Evolutionary conservation across 768 basidiomycete species (phyloP).

Genomic region (Tephrocybe sp.): DNA sequence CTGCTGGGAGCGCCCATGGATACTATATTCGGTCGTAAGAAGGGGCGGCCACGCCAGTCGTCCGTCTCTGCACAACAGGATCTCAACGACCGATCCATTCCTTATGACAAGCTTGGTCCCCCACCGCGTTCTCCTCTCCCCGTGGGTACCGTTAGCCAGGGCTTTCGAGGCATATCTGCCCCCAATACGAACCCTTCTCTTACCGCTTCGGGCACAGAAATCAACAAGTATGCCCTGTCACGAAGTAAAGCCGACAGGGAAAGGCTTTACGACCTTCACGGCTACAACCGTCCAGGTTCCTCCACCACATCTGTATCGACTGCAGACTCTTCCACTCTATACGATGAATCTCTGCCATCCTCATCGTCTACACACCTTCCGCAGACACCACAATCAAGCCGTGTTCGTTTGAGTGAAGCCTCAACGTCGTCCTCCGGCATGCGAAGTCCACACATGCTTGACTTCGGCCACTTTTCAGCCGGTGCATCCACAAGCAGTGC

Average conservation of each 20-base stretch:
- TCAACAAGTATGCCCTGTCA: constrained; percentile 60
- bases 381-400: constrained; percentile 37
- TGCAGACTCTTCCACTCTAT: constrained; percentile 59
- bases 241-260: constrained; percentile 57
- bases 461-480: constrained; percentile 48
- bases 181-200: constrained; percentile 84
- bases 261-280: constrained; percentile 42
- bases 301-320: constrained; percentile 50
- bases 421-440: constrained; percentile 49
- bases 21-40: constrained; percentile 66
- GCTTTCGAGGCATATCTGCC: constrained; percentile 69
- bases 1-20: constrained; percentile 45
- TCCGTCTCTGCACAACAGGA: constrained; percentile 62
- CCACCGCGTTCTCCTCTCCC: constrained; percentile 59
- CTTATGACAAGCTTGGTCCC: constrained; percentile 68
- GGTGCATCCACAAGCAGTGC: constrained; percentile 24
- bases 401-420: constrained; percentile 55
- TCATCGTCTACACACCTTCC: constrained; percentile 23
- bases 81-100: constrained; percentile 64
- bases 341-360: constrained; percentile 48
- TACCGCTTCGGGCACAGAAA: constrained; percentile 67
- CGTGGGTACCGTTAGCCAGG: constrained; percentile 55
- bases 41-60: constrained; percentile 57
- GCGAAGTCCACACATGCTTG: constrained; percentile 50
- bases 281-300: constrained; percentile 45